Evolutionary conservation across 1,139 yeast species (phyloP).

Genomic region (Geotrichum phurueaensis): DNA sequence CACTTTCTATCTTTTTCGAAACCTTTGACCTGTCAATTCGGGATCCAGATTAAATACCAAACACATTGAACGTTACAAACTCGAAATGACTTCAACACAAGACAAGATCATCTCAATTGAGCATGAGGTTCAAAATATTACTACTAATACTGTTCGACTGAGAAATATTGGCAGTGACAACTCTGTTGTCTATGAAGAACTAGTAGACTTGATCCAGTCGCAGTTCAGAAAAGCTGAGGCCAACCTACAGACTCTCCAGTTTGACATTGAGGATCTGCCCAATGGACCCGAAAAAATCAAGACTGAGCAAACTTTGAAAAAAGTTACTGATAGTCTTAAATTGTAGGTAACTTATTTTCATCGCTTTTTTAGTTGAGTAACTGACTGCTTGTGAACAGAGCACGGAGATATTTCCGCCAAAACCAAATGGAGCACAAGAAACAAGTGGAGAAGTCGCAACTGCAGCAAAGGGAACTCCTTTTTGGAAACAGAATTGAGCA

Average conservation of each 20-base stretch:
- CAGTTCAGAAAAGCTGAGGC: slow-evolving; percentile 28
- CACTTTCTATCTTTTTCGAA: background rate
- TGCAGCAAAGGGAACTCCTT: slow-evolving; percentile 26
- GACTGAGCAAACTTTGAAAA: slow-evolving; percentile 25
- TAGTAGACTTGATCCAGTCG: slow-evolving; percentile 30
- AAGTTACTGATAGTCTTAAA: slow-evolving; percentile 26
- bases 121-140: slow-evolving; percentile 21
- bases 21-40: background rate
- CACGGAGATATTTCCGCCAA: slow-evolving; percentile 25
- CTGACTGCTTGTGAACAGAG: slow-evolving; percentile 10
- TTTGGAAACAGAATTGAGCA: slow-evolving; percentile 20
- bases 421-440: slow-evolving; percentile 32
- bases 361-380: background rate
- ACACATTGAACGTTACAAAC: background rate
- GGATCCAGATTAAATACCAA: background rate
- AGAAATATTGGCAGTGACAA: slow-evolving; percentile 19
- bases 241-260: slow-evolving; percentile 23
- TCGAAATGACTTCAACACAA: slow-evolving; percentile 11
- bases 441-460: slow-evolving; percentile 24
- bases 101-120: slow-evolving; percentile 19
- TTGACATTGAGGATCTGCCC: slow-evolving; percentile 21
- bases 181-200: slow-evolving; percentile 26
- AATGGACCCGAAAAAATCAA: slow-evolving; percentile 14
- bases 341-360: slow-evolving; percentile 16
- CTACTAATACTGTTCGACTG: slow-evolving; percentile 26